Conservation (phyloP, 441 rosid species). For the Eruca vesicaria region DNA sequence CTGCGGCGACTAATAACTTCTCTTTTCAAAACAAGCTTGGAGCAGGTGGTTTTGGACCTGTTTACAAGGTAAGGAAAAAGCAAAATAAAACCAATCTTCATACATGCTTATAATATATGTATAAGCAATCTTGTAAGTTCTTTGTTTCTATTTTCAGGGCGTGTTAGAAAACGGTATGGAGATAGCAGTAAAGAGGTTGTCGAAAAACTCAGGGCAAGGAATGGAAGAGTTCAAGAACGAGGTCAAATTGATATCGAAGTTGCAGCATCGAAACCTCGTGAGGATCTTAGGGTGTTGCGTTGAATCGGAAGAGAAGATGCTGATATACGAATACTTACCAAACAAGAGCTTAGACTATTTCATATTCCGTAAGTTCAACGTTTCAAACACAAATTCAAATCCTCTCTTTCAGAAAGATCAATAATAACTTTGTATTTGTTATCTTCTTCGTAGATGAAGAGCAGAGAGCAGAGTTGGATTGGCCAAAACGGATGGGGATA, state of each 20-base stretch:
- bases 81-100: not conserved
- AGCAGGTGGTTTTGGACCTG: slow-evolving; percentile 54
- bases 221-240: slow-evolving; percentile 60
- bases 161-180: slow-evolving; percentile 42
- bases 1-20: slow-evolving; percentile 42
- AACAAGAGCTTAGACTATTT: slow-evolving; percentile 58
- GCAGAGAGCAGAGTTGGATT: slow-evolving; percentile 26
- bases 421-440: not conserved
- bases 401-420: not conserved
- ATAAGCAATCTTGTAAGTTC: not conserved
- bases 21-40: slow-evolving; percentile 46
- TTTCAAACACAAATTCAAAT: not conserved
- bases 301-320: slow-evolving; percentile 49
- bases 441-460: slow-evolving; percentile 29
- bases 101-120: not conserved
- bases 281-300: slow-evolving; percentile 56
- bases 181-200: slow-evolving; percentile 62
- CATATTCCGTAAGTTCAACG: slow-evolving; percentile 43
- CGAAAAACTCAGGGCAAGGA: slow-evolving; percentile 55
- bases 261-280: slow-evolving; percentile 75
- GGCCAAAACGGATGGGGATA: slow-evolving; percentile 39
- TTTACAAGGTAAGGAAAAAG: slow-evolving; percentile 43
- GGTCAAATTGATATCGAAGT: slow-evolving; percentile 47
- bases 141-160: slow-evolving; percentile 40
- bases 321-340: slow-evolving; percentile 58